These are phyloP conservation scores for Byssochlamys sp. DNA, from an alignment of 2,329 filamentous ascomycete species.

Conservation along the genomic window DNA sequence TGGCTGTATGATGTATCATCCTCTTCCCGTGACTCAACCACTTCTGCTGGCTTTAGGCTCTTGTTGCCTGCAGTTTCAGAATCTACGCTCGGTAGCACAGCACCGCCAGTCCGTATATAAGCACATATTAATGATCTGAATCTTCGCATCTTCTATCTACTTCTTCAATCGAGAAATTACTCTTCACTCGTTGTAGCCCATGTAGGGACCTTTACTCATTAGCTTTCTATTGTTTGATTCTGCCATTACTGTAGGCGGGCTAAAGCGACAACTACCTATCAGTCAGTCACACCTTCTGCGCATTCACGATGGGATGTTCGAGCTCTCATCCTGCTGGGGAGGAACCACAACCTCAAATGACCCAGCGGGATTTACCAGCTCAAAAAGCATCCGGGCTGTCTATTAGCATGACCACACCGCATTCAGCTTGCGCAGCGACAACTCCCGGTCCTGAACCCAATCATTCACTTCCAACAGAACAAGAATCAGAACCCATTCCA, in stretches of 20 bases:
- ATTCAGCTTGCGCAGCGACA: neutral
- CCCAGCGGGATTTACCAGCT: neutral
- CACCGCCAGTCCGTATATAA: neutral
- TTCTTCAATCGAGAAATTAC: too few relatives aligned
- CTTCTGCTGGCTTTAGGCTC: neutral
- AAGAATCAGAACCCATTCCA: neutral
- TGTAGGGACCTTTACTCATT: too few relatives aligned
- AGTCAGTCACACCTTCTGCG: neutral
- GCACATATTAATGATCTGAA: too few relatives aligned
- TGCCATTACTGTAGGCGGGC: too few relatives aligned
- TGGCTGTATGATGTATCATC: neutral
- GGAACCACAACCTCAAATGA: neutral
- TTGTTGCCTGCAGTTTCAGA: neutral
- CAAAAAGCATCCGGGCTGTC: neutral
- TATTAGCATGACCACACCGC: neutral
- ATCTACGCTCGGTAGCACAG: neutral
- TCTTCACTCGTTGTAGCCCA: too few relatives aligned
- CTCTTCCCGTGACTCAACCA: neutral
- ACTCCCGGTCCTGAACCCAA: neutral
- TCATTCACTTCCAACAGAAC: neutral
- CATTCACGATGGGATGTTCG: conserved; percentile 1
- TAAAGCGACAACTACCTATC: neutral
- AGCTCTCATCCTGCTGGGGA: neutral
- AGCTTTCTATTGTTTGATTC: neutral
- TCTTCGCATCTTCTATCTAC: neutral